These are phyloP conservation scores for Plasmodium knowlesi DNA, from an alignment of 169 alveolate genomes.

Conservation along the genomic window DNA sequence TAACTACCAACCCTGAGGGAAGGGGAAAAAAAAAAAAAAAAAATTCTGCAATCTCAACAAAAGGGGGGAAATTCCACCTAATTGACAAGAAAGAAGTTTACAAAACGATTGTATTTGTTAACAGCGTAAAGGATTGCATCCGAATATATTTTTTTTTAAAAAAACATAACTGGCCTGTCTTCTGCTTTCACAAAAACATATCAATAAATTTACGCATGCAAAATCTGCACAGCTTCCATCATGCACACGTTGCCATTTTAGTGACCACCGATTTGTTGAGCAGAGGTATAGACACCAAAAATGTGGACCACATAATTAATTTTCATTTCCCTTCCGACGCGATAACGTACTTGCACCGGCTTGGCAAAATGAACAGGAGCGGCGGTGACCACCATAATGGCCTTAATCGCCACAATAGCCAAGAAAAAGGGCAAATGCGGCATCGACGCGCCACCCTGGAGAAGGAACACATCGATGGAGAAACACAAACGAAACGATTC, in stretches of 20 bases:
- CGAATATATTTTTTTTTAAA: conserved; percentile 51
- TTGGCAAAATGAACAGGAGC: conserved; percentile 39
- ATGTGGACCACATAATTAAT: conserved; percentile 80
- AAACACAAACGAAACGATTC: background rate
- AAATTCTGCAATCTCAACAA: background rate
- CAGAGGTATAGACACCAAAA: conserved; percentile 79
- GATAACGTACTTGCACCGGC: conserved; percentile 80
- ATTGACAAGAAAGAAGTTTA: conserved; percentile 4
- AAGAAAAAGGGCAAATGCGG: background rate
- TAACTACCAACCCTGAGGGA: background rate
- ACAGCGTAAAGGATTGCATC: conserved; percentile 48
- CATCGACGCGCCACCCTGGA: background rate
- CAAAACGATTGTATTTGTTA: conserved; percentile 56
- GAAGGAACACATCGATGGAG: background rate
- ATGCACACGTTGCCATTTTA: conserved; percentile 59
- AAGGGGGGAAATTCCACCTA: conserved; percentile 4
- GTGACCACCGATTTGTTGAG: conserved; percentile 81
- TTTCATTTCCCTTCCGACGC: conserved; percentile 82
- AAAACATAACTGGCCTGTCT: conserved; percentile 83
- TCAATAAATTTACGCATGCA: conserved; percentile 81
- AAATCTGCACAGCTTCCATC: conserved; percentile 75
- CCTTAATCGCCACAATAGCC: background rate
- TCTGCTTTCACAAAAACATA: conserved; percentile 80
- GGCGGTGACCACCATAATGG: background rate
- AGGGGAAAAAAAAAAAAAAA: background rate